phyloP scores from a whole-genome alignment of 2,329 filamentous ascomycete genomes.

The Chrysosporium queenslandicum region DNA sequence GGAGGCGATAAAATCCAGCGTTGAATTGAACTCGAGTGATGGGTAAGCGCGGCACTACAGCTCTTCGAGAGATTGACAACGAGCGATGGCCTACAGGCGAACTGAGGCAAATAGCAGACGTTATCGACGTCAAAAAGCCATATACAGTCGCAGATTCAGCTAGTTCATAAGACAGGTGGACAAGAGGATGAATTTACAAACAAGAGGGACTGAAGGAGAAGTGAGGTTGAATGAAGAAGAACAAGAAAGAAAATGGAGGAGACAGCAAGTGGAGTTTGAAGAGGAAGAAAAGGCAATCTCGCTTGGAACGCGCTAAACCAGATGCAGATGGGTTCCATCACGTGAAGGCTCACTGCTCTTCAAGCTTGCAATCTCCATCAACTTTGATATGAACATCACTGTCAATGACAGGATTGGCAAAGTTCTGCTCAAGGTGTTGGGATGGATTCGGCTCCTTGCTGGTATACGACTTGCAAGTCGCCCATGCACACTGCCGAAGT shows the following conservation, averaged over 20 bases:
- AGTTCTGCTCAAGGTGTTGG: no score
- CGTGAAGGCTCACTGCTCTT: not conserved
- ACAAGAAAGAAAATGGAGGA: no score
- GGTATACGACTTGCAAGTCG: no score
- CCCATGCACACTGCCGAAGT: no score
- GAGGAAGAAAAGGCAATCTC: conserved; percentile 10
- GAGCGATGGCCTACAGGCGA: conserved; percentile 12
- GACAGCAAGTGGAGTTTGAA: conserved; percentile 11
- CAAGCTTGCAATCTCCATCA: not conserved
- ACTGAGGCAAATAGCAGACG: conserved; percentile 1
- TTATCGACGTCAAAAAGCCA: conserved; percentile 3
- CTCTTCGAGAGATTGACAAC: conserved; percentile 6
- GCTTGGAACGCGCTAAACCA: conserved; percentile 10
- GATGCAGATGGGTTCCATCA: not conserved
- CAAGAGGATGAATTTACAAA: conserved; percentile 13
- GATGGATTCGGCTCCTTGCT: no score
- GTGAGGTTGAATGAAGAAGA: conserved; percentile 11
- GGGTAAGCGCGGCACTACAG: conserved; percentile 9
- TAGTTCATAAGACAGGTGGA: not conserved
- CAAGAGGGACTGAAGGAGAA: not conserved
- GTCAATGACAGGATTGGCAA: no score
- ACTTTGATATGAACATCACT: no score
- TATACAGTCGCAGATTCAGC: conserved; percentile 1
- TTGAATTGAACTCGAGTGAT: conserved; percentile 7
- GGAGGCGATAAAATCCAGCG: conserved; percentile 3